phyloP scores from a whole-genome alignment of 2,329 filamentous ascomycete genomes.

The Coccinonectria pachysandricola region DNA sequence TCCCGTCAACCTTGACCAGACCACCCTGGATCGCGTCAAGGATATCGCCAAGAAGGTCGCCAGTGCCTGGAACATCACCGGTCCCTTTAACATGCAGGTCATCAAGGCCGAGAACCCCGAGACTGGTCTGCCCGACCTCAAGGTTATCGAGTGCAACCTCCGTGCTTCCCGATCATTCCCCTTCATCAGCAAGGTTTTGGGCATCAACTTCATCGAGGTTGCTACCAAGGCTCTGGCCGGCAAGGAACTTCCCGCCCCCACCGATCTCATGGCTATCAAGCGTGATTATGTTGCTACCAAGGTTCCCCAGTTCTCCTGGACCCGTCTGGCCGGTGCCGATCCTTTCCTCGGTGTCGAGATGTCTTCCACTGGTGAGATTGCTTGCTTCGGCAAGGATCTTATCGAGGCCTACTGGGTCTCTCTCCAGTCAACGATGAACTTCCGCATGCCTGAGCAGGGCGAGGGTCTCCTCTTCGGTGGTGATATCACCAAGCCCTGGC shows the following conservation, averaged over 20 bases:
- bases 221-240: constrained; percentile 87
- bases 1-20: constrained; percentile 66
- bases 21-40: constrained; percentile 78
- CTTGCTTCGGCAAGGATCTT: constrained; percentile 93
- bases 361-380: constrained; percentile 94
- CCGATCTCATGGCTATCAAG: constrained; percentile 80
- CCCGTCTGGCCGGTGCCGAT: constrained; percentile 89
- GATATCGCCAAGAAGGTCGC: constrained; percentile 94
- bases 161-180: constrained; percentile 96
- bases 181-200: constrained; percentile 94
- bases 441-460: constrained; percentile 87
- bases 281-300: constrained; percentile 93
- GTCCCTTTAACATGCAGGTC: constrained; percentile 99
- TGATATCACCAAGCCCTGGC: constrained; percentile 59
- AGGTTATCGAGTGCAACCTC: constrained; percentile 97
- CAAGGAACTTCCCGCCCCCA: constrained; percentile 71
- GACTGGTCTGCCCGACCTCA: constrained; percentile 65
- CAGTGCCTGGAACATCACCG: constrained; percentile 92
- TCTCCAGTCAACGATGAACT: constrained; percentile 97
- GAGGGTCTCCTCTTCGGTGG: constrained; percentile 94
- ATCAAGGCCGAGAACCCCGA: constrained; percentile 80
- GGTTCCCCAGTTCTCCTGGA: constrained; percentile 98
- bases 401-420: constrained; percentile 97
- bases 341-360: constrained; percentile 98
- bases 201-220: constrained; percentile 91